Percentiles rank a stretch among this genome's conserved stretches.
These are phyloP conservation scores for Passalora sequoiae DNA, from an alignment of 2,329 filamentous ascomycete genomes.

Conservation along the genomic window DNA sequence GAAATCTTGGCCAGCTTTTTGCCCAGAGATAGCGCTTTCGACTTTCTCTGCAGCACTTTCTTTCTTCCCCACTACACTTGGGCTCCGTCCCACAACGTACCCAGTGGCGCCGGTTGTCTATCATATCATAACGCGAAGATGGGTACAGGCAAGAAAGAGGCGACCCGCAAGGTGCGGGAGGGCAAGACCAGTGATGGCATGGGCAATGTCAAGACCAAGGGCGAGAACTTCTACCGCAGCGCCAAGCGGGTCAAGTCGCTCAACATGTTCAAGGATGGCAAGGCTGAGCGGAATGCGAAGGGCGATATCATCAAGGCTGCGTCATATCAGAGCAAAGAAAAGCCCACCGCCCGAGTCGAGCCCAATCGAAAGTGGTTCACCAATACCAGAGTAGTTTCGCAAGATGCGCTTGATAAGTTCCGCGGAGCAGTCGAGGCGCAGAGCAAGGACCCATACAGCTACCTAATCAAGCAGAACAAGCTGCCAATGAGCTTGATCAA, in stretches of 20 bases:
- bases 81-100: no score
- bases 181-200: conserved; percentile 82
- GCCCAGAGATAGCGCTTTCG: no score
- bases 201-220: conserved; percentile 86
- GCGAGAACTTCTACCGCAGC: conserved; percentile 91
- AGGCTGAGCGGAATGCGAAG: conserved; percentile 70
- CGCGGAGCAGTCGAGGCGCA: conserved; percentile 88
- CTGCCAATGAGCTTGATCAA: conserved; percentile 90
- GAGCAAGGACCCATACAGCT: conserved; percentile 83
- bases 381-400: conserved; percentile 84
- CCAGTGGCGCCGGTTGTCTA: no score
- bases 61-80: no score
- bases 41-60: no score
- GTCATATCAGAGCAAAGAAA: conserved; percentile 74
- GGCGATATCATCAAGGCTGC: conserved; percentile 84
- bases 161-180: conserved; percentile 73
- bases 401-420: conserved; percentile 81
- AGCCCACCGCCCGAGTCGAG: conserved; percentile 80
- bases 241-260: conserved; percentile 85
- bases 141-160: conserved; percentile 92
- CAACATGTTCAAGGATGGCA: conserved; percentile 87
- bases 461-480: conserved; percentile 95
- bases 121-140: conserved; percentile 54
- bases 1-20: conserved; percentile 11
- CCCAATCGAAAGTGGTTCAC: conserved; percentile 98